Evolutionary conservation across 768 basidiomycete genomes (phyloP).

Genomic region (Lactarius indigo): DNA sequence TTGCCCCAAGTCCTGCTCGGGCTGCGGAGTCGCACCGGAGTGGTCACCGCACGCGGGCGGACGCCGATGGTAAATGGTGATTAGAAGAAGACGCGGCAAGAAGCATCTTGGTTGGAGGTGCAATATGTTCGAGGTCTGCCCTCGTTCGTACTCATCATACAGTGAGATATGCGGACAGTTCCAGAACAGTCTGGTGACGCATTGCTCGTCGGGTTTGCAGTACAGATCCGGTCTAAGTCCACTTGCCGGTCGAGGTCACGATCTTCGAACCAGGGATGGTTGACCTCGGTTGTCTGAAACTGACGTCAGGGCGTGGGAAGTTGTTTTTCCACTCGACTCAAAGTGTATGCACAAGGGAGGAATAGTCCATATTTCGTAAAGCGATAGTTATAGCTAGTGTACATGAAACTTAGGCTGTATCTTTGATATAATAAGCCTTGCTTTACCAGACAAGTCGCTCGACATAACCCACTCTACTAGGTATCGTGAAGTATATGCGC

Average conservation of each 20-base stretch:
- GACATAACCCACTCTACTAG: conserved; percentile 12
- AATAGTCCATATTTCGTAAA: conserved; percentile 2
- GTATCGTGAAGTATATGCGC: conserved; percentile 3
- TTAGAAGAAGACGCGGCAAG: not conserved
- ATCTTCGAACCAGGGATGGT: not conserved
- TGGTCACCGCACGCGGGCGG: conserved; percentile 8
- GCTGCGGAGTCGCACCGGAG: conserved; percentile 1
- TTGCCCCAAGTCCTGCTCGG: conserved; percentile 11
- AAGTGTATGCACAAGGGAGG: not conserved
- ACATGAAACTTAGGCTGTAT: not conserved
- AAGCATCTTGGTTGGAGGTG: not conserved
- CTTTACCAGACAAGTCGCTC: not conserved
- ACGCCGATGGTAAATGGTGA: not conserved
- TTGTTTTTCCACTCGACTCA: not conserved
- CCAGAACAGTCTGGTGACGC: not conserved
- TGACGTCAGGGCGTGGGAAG: not conserved
- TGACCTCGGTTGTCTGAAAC: not conserved
- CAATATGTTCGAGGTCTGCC: not conserved
- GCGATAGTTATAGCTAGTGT: conserved; percentile 3
- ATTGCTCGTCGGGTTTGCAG: not conserved
- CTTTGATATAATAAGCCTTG: not conserved
- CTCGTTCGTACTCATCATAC: not conserved
- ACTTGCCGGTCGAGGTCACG: not conserved
- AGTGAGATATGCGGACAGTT: not conserved
- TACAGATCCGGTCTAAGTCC: not conserved